Evolutionary conservation across 108 stramenopile species (phyloP).

Genomic region (Nitzschia putrida): DNA sequence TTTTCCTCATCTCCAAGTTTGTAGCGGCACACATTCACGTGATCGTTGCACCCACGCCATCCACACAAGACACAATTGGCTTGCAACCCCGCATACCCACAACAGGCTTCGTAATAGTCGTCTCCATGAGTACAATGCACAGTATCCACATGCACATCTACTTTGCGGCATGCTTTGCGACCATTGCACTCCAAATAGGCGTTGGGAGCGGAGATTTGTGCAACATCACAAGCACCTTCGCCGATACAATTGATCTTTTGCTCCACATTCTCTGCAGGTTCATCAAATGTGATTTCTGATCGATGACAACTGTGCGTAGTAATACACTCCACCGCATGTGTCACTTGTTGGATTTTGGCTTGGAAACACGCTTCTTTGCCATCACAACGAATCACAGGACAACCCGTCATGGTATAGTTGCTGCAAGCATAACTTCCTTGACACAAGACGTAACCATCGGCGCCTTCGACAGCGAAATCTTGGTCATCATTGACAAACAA

Average conservation of each 20-base stretch:
- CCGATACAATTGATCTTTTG: constrained; percentile 7
- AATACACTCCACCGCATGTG: constrained; percentile 3
- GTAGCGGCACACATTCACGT: constrained; percentile 1
- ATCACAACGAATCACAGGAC: not conserved
- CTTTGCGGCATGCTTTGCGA: constrained; percentile 14
- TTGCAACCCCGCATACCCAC: constrained; percentile 1
- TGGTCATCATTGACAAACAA: not conserved
- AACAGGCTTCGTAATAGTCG: constrained; percentile 3
- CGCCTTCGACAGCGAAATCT: not conserved
- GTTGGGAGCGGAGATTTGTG: not conserved
- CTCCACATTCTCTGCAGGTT: not conserved
- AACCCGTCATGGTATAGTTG: constrained; percentile 6
- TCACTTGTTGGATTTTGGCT: not conserved
- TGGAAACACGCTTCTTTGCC: constrained; percentile 10
- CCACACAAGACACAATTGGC: constrained; percentile 18
- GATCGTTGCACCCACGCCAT: not conserved
- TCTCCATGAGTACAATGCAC: constrained; percentile 19
- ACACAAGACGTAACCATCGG: not conserved
- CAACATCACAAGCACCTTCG: constrained; percentile 12
- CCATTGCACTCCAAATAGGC: constrained; percentile 9
- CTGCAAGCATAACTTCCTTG: not conserved
- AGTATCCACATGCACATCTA: not conserved
- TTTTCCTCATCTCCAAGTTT: not conserved
- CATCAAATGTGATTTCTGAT: not conserved
- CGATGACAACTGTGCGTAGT: constrained; percentile 5